Evolutionary conservation across 345 rosid species (phyloP).

Genomic region (Populus alba): DNA sequence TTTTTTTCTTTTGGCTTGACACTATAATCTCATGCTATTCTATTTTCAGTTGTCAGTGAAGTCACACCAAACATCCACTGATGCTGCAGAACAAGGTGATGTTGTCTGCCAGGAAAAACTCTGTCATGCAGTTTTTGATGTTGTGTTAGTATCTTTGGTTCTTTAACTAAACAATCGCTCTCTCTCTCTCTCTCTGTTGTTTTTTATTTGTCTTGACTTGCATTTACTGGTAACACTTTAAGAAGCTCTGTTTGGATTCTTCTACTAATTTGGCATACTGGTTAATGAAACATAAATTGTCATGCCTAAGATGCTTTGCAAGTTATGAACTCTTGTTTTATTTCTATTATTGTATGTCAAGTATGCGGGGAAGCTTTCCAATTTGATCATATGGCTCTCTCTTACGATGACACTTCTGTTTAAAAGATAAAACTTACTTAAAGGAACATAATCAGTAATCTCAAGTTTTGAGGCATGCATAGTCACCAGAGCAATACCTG

Average conservation of each 20-base stretch:
- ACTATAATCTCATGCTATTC: constrained; percentile 31
- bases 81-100: constrained; percentile 94
- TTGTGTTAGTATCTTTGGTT: constrained; percentile 46
- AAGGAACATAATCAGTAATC: neutral
- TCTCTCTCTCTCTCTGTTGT: constrained; percentile 3
- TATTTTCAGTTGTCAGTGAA: constrained; percentile 70
- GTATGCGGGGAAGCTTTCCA: neutral
- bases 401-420: neutral
- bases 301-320: neutral
- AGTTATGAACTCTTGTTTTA: neutral
- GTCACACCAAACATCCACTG: constrained; percentile 56
- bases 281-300: too few relatives aligned
- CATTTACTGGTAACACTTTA: neutral
- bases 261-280: too few relatives aligned
- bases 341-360: neutral
- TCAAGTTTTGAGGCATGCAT: neutral
- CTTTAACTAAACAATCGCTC: constrained; percentile 22
- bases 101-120: constrained; percentile 51
- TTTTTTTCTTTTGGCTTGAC: neutral
- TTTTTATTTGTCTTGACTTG: neutral
- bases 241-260: neutral
- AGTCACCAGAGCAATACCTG: neutral
- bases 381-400: neutral
- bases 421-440: neutral
- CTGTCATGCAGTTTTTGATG: constrained; percentile 47